A percentile compares a stretch with the other conserved stretches of the same genome.
These are phyloP conservation scores for Kwoniella europaea DNA, from an alignment of 768 basidiomycete genomes.

Conservation along the genomic window DNA sequence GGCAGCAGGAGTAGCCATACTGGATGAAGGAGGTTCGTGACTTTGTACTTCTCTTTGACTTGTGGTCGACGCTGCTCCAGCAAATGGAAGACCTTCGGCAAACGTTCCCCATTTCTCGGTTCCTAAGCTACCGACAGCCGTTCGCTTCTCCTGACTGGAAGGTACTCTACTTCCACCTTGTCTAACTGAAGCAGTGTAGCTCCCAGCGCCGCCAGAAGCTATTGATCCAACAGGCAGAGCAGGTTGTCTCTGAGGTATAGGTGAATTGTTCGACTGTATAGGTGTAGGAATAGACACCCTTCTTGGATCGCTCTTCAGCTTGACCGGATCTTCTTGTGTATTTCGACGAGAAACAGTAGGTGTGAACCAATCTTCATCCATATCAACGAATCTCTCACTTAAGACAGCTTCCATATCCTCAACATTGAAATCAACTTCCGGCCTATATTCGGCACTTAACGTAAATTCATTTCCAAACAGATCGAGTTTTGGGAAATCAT, in stretches of 20 bases:
- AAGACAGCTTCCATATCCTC: conserved; percentile 54
- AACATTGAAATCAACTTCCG: conserved; percentile 52
- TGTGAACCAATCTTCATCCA: conserved; percentile 58
- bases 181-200: conserved; percentile 8
- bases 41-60: conserved; percentile 5
- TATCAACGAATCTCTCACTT: conserved; percentile 52
- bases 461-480: conserved; percentile 45
- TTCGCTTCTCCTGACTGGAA: conserved; percentile 21
- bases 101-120: conserved; percentile 39
- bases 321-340: neutral
- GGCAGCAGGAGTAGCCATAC: conserved; percentile 31
- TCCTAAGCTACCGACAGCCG: conserved; percentile 27
- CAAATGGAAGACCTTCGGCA: conserved; percentile 53
- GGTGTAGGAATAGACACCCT: conserved; percentile 21
- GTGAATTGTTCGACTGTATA: conserved; percentile 33
- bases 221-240: conserved; percentile 39
- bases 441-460: conserved; percentile 41
- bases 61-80: conserved; percentile 19
- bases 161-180: conserved; percentile 25
- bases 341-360: conserved; percentile 48
- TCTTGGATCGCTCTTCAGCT: conserved; percentile 2
- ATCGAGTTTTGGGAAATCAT: conserved; percentile 43
- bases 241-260: conserved; percentile 45
- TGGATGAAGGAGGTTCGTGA: conserved; percentile 30
- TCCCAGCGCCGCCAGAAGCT: conserved; percentile 16